Base-by-base conservation (phyloP, 345 rosid genomes). In the Trapa incisa region DNA sequence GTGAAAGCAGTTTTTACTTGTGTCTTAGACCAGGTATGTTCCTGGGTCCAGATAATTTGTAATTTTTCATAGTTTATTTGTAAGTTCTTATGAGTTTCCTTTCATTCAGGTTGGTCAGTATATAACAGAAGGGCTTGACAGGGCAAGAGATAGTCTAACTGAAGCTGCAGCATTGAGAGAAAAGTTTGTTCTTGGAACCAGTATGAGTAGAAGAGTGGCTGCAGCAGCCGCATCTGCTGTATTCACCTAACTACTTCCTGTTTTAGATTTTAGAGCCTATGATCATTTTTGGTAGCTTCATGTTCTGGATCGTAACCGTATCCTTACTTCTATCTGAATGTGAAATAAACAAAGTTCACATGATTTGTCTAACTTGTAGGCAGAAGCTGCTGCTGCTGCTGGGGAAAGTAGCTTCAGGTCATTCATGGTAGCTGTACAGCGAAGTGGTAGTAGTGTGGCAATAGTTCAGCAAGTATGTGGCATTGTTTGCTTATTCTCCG, bases 331-430 rank as follows among this genome's bases (percentile, higher is more conserved):
- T 41, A 41, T 41, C 43, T 41, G 43, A 41, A 41, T 2, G 43
- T 41, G 43, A 41, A 41, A 67, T 54, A 17, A 66, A 64, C 36
- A 32, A 67, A 71, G 39, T 65, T 68, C 75, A 58, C 71, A 68
- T 75, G 58, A 43, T 74, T 78, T 60, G 56, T 71, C 66, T 79
- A 58, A 58, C 71, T 64, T 78, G 76, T 82, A 94, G 99, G 97
- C 96, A 72, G 96, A 94, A 84, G 99, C 99, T 61, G 91, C 96
- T 68, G 99, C 97, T 64, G 96, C 96, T 54, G 99, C 99, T 70
- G 97, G 99, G 69, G 99, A 94, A 85, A 94, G 87, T 85, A 89
- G 99, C 81, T 94, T 94, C 82, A 89, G 88, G 83, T 82, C 96
- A 68, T 95, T 95, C 86, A 91, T 95, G 99, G 97, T 94, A 80